phyloP scores from a whole-genome alignment of 306 rosid genomes.

The Medicago arabica region DNA sequence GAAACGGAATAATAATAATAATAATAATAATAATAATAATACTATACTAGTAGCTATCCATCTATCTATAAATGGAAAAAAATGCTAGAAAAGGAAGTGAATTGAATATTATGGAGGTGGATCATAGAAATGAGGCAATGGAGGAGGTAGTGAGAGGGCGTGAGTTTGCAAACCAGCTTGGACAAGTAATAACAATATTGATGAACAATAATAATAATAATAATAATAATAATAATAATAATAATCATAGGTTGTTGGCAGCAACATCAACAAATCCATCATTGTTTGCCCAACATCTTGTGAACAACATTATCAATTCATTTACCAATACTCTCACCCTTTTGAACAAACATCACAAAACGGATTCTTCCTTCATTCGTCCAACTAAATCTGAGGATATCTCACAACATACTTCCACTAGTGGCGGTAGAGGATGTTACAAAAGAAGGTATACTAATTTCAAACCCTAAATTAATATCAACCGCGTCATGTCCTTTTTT shows the following conservation, averaged over 20 bases:
- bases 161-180: conserved; percentile 45
- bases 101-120: background rate
- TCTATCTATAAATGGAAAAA: background rate
- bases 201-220: background rate
- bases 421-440: conserved; percentile 40
- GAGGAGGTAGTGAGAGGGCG: conserved; percentile 58
- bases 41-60: too few species aligned
- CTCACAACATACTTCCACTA: conserved; percentile 38
- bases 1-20: background rate
- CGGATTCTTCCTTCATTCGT: background rate
- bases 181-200: background rate
- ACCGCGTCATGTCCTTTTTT: too few species aligned
- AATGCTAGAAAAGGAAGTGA: background rate
- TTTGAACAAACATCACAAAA: conserved; percentile 10
- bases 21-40: too few species aligned
- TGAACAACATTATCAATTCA: conserved; percentile 37
- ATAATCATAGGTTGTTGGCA: too few species aligned
- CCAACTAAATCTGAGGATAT: conserved; percentile 37
- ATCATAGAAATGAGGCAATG: background rate
- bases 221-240: too few species aligned
- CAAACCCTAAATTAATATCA: too few species aligned
- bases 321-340: conserved; percentile 50
- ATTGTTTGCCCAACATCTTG: conserved; percentile 39
- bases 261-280: background rate
- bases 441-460: conserved; percentile 56